Evolutionary conservation across 805 yeast species (phyloP), one percentile per base, ranked within the genome.

Genomic region (Blastobotrys mokoenaii): DNA sequence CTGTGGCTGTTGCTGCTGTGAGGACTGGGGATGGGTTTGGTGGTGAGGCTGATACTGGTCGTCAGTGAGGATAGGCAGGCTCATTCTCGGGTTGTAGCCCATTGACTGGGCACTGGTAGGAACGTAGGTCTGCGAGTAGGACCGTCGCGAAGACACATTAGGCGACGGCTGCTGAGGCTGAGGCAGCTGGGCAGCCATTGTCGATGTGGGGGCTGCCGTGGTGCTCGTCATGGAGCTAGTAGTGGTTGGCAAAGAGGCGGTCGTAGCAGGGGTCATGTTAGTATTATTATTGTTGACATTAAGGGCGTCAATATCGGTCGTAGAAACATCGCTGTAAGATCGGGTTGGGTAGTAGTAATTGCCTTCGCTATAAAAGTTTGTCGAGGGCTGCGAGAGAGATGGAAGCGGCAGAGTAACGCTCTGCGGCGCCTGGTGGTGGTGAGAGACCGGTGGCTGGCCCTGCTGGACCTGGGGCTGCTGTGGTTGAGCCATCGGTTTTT

Each of bases 31-130:
- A 17, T 37, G 45, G 16, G 22, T 17, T 25, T 39, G 20, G n/a
- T 31, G 43, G 33, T 33, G 44, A 30, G 36, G 45, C 30, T 45
- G 45, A 8, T 45, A 32, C 33, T 47, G 27, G 30, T 14, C 25
- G 40, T 37, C 14, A 14, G 7, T 15, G 40, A 35, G 35, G 35
- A 32, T 12, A 15, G 16, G 35, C 35, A 32, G 16, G 16, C 14
- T 15, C 35, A n/a, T 32, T 12, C 14, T 34, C 20, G 22, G 38
- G 14, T n/a, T 34, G 16, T 17, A 34, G 8, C 8, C 8, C 27
- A 22, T 22, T 34, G 20, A n/a, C 14, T n/a, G 38, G 20, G 12
- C 18, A n/a, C n/a, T n/a, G n/a, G n/a, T n/a, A 11, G 12, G 14
- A 7, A 34, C 8, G 38, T 10, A 34, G 3, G 18, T 9, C 15